Percentiles rank a stretch among this genome's conserved stretches.
These are phyloP conservation scores for Scenedesmus sp. DNA, from an alignment of 163 green algal species.

Conservation along the genomic window DNA sequence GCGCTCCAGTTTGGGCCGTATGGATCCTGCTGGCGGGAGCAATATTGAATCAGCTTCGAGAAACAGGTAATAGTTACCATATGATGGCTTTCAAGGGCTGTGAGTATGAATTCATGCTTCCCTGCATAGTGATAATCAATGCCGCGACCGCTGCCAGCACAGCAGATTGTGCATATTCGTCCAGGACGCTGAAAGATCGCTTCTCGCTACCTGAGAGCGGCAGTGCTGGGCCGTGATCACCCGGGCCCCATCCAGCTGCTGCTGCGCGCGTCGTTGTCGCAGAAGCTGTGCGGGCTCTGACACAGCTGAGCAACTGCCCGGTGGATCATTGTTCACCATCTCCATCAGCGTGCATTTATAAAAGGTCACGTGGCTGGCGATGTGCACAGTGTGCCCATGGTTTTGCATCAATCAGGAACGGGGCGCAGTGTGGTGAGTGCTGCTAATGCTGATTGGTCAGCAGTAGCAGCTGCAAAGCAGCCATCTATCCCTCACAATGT, in stretches of 20 bases:
- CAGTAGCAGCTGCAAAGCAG: no score
- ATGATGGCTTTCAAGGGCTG: neutral
- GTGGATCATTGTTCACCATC: neutral
- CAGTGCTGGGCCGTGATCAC: neutral
- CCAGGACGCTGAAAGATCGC: no score
- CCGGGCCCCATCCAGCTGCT: neutral
- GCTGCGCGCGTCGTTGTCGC: neutral
- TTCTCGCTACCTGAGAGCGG: neutral
- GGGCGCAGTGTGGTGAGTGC: neutral
- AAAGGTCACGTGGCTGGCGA: neutral
- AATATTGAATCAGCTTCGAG: neutral
- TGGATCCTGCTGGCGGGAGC: neutral
- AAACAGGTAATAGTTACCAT: neutral
- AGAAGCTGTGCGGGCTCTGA: neutral
- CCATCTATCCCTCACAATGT: no score
- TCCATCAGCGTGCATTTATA: neutral
- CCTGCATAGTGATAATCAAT: no score
- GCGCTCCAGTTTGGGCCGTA: neutral
- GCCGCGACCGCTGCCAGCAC: neutral
- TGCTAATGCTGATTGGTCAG: neutral
- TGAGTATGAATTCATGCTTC: no score
- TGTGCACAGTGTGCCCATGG: neutral
- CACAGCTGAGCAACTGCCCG: neutral
- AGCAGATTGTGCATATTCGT: neutral
- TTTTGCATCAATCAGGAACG: neutral